These are phyloP conservation scores for Trichoderma erinaceum DNA, from an alignment of 495 filamentous ascomycete genomes.

Conservation along the genomic window DNA sequence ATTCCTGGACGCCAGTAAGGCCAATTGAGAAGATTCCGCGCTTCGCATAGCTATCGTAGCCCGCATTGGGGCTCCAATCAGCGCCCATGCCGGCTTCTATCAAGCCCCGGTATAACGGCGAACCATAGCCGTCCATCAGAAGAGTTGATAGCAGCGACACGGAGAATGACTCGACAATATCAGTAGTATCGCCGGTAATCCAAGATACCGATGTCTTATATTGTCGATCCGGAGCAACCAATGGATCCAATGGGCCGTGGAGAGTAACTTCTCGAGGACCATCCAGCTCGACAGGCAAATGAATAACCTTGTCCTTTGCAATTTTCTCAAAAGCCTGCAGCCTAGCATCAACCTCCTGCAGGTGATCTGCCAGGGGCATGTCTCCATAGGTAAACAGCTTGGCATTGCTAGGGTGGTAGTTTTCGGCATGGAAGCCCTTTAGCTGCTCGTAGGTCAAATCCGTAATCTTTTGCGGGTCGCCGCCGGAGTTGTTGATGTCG, in stretches of 20 bases:
- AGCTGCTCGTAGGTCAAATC: slow-evolving; percentile 86
- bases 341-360: slow-evolving; percentile 66
- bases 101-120: slow-evolving; percentile 83
- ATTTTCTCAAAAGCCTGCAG: slow-evolving; percentile 65
- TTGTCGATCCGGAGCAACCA: slow-evolving; percentile 78
- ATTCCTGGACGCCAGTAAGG: slow-evolving; percentile 74
- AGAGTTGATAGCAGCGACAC: slow-evolving; percentile 72
- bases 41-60: slow-evolving; percentile 72
- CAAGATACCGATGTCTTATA: slow-evolving; percentile 90
- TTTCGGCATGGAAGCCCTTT: slow-evolving; percentile 74
- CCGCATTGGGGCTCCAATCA: slow-evolving; percentile 90
- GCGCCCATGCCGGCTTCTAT: slow-evolving; percentile 87
- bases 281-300: slow-evolving; percentile 65
- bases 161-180: slow-evolving; percentile 83
- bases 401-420: slow-evolving; percentile 95
- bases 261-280: slow-evolving; percentile 65
- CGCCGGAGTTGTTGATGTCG: slow-evolving; percentile 88
- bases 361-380: slow-evolving; percentile 74
- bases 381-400: slow-evolving; percentile 95
- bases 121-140: slow-evolving; percentile 88
- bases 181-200: slow-evolving; percentile 74
- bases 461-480: slow-evolving; percentile 92
- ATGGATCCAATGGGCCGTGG: slow-evolving; percentile 78
- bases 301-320: slow-evolving; percentile 63
- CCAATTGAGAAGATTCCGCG: slow-evolving; percentile 83